Evolutionary conservation across 768 basidiomycete species (phyloP).

Genomic region (Leccinum boreale): DNA sequence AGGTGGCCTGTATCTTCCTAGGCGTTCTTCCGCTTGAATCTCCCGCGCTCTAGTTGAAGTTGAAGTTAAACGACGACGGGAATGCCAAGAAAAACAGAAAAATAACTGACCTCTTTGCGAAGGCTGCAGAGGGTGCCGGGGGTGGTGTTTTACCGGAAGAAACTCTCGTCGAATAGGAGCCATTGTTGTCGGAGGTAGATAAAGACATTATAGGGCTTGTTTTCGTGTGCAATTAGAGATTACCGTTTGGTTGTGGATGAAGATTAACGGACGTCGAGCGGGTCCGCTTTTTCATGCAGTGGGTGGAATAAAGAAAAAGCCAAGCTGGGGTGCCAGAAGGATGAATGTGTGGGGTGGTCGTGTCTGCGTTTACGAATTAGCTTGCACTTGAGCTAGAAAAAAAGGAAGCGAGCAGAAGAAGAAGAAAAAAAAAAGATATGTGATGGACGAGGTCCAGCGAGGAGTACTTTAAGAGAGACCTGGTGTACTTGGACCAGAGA

Average conservation of each 20-base stretch:
- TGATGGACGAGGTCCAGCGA: conserved; percentile 30
- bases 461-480: conserved; percentile 30
- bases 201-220: conserved; percentile 82
- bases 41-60: conserved; percentile 66
- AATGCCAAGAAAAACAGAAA: conserved; percentile 14
- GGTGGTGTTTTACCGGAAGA: conserved; percentile 88
- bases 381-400: conserved; percentile 26
- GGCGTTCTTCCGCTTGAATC: conserved; percentile 72
- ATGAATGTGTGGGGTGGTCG: conserved; percentile 21
- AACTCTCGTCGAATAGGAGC: conserved; percentile 77
- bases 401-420: not conserved
- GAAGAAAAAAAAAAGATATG: conserved; percentile 24
- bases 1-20: conserved; percentile 76
- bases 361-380: conserved; percentile 33
- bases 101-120: conserved; percentile 70
- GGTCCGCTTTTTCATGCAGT: conserved; percentile 32
- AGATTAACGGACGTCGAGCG: conserved; percentile 30
- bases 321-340: conserved; percentile 16
- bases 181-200: conserved; percentile 79
- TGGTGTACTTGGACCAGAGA: conserved; percentile 35
- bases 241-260: conserved; percentile 44
- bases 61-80: conserved; percentile 15
- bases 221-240: conserved; percentile 74
- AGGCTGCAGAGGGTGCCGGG: conserved; percentile 86
- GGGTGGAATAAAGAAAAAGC: conserved; percentile 23